Percentiles rank a stretch among this genome's conserved stretches.
Conservation (phyloP, 495 filamentous ascomycete species). For the Aspergillus carlsbadensis region DNA sequence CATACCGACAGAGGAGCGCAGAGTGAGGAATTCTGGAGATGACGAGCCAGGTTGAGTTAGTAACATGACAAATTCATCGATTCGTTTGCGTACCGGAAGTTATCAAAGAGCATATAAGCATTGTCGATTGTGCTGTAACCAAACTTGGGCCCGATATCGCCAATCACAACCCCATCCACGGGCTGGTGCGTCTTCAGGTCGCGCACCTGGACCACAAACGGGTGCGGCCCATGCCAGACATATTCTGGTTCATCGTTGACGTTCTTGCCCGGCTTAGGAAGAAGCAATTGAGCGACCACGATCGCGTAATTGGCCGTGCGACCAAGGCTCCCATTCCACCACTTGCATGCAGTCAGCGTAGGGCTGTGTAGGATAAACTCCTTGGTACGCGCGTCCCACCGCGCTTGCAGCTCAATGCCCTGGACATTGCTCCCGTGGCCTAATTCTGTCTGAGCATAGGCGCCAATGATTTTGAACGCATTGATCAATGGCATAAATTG, state of each 20-base stretch:
- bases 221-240: conserved; percentile 43
- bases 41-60: neutral
- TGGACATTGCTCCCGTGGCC: conserved; percentile 51
- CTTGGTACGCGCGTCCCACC: conserved; percentile 38
- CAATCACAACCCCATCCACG: conserved; percentile 42
- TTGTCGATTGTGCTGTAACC: conserved; percentile 51
- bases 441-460: conserved; percentile 48
- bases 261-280: conserved; percentile 28
- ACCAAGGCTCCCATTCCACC: conserved; percentile 51
- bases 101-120: conserved; percentile 50
- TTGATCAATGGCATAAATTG: conserved; percentile 47
- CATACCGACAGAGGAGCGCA: conserved; percentile 46
- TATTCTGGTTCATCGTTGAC: conserved; percentile 4
- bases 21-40: conserved; percentile 39
- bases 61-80: no score
- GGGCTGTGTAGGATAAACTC: conserved; percentile 50
- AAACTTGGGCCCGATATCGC: conserved; percentile 50
- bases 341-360: conserved; percentile 49
- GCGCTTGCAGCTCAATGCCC: conserved; percentile 46
- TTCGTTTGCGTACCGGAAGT: conserved; percentile 26
- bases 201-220: conserved; percentile 49
- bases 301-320: conserved; percentile 34
- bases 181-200: conserved; percentile 43
- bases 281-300: conserved; percentile 39
- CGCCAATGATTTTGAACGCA: conserved; percentile 43